Evolutionary conservation across 768 basidiomycete species (phyloP), one percentile per base, ranked within the genome.

Genomic region (Leccinum uliginosum): DNA sequence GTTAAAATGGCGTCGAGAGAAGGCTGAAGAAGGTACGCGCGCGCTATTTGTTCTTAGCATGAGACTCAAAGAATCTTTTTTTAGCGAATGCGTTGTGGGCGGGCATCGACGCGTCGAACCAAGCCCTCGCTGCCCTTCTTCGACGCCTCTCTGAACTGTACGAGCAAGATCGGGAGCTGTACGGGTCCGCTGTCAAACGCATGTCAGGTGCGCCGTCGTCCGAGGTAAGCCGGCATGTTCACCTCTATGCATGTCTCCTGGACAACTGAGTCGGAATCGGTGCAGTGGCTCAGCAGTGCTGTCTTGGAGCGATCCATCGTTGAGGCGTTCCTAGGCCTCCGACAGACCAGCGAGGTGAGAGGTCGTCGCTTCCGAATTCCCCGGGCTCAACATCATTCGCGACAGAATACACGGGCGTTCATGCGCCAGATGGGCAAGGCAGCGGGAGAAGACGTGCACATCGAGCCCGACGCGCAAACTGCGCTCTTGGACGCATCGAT

Each of bases 391-490:
- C n/a, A 60, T 34, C 35, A 40, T 17, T 50, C 14, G 9, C 56
- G 4, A 21, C 57, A 95, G 92, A 78, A 75, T 49, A 90, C 94
- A 45, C 89, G 96, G 19, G 70, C 66, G 17, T 80, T 84, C 54
- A 95, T 98, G 89, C 85, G 86, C 56, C 74, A 80, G 57, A 95
- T 98, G 93, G 93, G 96, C 23, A 72, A 74, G 7, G 72, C 78
- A 3, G 82, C 89, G 0, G 71, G 65, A 4, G 61, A 62, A 43
- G 83, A 76, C 17, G 93, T 95, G 6, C 88, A 91, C 17, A 95
- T 99, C 58, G 97, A 99, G 71, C 97, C 97, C 1, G 71, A 78
- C 4, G 84, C 89, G 68, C 97, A 99, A 71, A 95, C 93, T 0
- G 71, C 76, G 43, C 80, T 99, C 21, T 79, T 99, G 49, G 83